Evolutionary conservation across 2,329 filamentous ascomycete species (phyloP), one percentile per base, ranked within the genome.

Genomic region (Fusarium sp.): DNA sequence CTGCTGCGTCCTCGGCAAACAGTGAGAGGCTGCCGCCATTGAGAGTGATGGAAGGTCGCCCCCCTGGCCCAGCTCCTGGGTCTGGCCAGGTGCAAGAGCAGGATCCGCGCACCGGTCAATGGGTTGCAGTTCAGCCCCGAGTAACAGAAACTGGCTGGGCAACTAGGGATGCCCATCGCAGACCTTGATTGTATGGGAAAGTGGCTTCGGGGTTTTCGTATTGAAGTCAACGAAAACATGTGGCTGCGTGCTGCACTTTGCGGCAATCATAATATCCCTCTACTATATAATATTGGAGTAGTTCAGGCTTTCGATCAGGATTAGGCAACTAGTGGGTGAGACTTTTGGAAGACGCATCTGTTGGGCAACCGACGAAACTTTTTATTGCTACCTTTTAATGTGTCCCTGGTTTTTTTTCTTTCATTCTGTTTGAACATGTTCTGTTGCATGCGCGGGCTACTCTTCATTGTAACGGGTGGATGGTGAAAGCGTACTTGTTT

Each of bases 1-100:
- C 78, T 4, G 73, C 76, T 8, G 67, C 75, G n/a, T 74, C 76
- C 7, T 74, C 77, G 2, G 71, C 73, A 1, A 74, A 75, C 6
- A 74, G 75, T 11, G 79, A 83, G 9, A 76, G 80, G 52, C 72
- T 85, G 4, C 83, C 83, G 5, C 81, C 83, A 2, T 66, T 85
- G 34, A 76, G 82, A 46, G 64, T 70, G 6, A 78, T 85, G 61
- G 82, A 85, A 38, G 74, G 75, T 5, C 64, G 67, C 2, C 70
- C 64, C 11, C 66, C 70, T 39, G 62, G 68, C 7, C 48, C 68
- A 19, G 61, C 57, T 7, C 46, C 64, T 11, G 73, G 74, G 6
- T 71, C 68, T 31, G 64, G 66, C 12, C 73, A 64, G 15, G 56
- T 65, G 28, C 68, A 76, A 38, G 76, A 78, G 58, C 74, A 75